Conservation (phyloP, 2,329 filamentous ascomycete genomes). For the Trichoderma brevicompactum region DNA sequence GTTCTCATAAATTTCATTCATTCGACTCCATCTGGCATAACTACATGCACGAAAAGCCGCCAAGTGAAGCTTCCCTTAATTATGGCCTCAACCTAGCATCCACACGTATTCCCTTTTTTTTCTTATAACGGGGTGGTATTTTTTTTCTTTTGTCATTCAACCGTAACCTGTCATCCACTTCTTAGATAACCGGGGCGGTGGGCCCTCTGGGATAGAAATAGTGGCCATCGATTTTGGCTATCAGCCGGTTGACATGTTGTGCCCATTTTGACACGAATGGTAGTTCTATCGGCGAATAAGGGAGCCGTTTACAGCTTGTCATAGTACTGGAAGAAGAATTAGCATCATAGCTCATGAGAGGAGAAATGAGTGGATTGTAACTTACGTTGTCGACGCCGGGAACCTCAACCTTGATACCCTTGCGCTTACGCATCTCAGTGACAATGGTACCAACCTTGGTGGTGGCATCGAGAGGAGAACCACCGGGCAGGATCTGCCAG, state of each 20-base stretch:
- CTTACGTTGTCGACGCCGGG: slow-evolving; percentile 95
- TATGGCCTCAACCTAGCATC: slow-evolving; percentile 46
- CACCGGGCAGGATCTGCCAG: slow-evolving; percentile 95
- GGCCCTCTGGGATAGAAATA: slow-evolving; percentile 37
- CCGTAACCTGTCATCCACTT: slow-evolving; percentile 32
- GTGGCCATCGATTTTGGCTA: slow-evolving; percentile 40
- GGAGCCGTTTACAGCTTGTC: slow-evolving; percentile 86
- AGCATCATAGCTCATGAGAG: slow-evolving; percentile 17
- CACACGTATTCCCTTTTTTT: slow-evolving; percentile 38
- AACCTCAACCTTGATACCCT: slow-evolving; percentile 97
- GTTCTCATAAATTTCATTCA: slow-evolving; percentile 47
- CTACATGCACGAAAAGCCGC: slow-evolving; percentile 49
- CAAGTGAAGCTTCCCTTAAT: slow-evolving; percentile 44
- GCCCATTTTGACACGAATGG: slow-evolving; percentile 50
- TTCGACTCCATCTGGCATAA: slow-evolving; percentile 46
- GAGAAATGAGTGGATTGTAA: slow-evolving; percentile 39
- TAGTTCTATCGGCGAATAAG: slow-evolving; percentile 52
- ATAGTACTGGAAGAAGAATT: slow-evolving; percentile 71
- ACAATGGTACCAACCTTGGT: slow-evolving; percentile 85
- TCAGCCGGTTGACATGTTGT: slow-evolving; percentile 48
- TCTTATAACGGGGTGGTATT: slow-evolving; percentile 36
- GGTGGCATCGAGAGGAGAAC: slow-evolving; percentile 82
- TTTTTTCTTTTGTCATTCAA: slow-evolving; percentile 37
- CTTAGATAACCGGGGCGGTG: slow-evolving; percentile 30
- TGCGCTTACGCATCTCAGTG: slow-evolving; percentile 92